Percentiles rank a stretch among this genome's conserved stretches.
These are phyloP conservation scores for Chlamydomonas eustigma DNA, from an alignment of 139 green algal genomes.

Conservation along the genomic window DNA sequence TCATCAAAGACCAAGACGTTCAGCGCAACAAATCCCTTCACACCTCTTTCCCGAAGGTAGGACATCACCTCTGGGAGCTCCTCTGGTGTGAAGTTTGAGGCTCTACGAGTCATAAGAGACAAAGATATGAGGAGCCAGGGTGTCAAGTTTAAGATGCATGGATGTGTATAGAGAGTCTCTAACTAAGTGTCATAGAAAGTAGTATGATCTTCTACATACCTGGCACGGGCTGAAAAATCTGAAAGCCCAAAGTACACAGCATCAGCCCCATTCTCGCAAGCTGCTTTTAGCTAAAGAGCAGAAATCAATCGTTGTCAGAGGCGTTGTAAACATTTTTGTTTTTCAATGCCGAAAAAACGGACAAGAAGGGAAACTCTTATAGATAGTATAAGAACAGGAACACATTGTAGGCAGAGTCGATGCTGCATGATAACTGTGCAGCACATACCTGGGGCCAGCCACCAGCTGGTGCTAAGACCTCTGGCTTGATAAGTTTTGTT, in stretches of 20 bases:
- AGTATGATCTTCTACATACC: slow-evolving; percentile 13
- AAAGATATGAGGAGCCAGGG: not conserved
- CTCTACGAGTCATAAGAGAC: slow-evolving; percentile 29
- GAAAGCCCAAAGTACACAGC: slow-evolving; percentile 77
- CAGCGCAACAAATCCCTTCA: slow-evolving; percentile 65
- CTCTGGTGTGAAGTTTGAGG: slow-evolving; percentile 67
- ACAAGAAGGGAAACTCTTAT: too few relatives aligned
- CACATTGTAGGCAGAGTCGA: too few relatives aligned
- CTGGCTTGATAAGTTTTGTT: slow-evolving; percentile 25
- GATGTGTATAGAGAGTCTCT: not conserved
- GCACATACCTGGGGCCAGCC: slow-evolving; percentile 70
- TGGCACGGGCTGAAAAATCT: slow-evolving; percentile 38
- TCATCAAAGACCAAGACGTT: slow-evolving; percentile 83
- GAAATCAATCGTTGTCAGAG: slow-evolving; percentile 45
- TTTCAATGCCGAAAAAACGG: too few relatives aligned
- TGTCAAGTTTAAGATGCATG: not conserved
- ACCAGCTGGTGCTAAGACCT: slow-evolving; percentile 73
- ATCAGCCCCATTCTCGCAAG: slow-evolving; percentile 77
- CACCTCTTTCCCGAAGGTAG: slow-evolving; percentile 63
- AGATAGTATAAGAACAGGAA: too few relatives aligned
- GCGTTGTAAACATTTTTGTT: too few relatives aligned
- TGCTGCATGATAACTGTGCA: slow-evolving; percentile 26
- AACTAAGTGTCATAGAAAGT: not conserved
- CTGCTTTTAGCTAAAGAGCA: slow-evolving; percentile 30
- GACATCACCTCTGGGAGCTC: slow-evolving; percentile 71